Conservation (phyloP, 768 basidiomycete genomes). For the Erythrobasidium yunnanense region DNA sequence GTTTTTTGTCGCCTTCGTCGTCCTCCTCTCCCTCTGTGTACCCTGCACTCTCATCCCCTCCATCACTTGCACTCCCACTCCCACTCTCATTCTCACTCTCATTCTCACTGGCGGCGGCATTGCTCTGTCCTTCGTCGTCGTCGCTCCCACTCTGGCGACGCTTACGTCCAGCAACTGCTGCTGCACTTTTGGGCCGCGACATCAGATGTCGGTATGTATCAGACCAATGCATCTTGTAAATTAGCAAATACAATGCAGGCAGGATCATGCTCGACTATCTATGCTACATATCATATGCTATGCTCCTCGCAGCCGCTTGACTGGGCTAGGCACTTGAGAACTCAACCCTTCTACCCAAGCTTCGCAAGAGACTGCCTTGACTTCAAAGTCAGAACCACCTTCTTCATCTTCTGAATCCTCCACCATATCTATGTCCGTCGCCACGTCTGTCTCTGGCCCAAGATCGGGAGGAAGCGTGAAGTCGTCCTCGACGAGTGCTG, state of each 20-base stretch:
- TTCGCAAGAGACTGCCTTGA: background rate
- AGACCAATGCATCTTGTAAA: too few relatives aligned
- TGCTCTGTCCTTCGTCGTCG: too few relatives aligned
- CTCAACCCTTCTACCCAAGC: slow-evolving; percentile 5
- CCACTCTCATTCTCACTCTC: too few relatives aligned
- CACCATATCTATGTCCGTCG: background rate
- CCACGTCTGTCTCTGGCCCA: background rate
- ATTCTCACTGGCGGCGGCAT: too few relatives aligned
- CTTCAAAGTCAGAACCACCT: background rate
- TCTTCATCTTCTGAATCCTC: slow-evolving; percentile 7
- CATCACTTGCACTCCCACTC: too few relatives aligned
- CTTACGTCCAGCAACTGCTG: too few relatives aligned
- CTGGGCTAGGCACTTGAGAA: background rate
- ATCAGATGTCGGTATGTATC: too few relatives aligned
- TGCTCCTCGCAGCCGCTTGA: background rate
- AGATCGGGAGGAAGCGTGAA: background rate
- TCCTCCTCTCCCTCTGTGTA: background rate
- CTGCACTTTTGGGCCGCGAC: too few relatives aligned
- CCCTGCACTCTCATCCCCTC: background rate
- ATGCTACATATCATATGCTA: too few relatives aligned
- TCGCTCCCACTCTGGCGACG: too few relatives aligned
- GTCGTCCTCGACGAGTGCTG: background rate
- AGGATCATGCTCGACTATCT: too few relatives aligned
- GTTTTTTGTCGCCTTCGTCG: background rate
- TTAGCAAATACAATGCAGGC: too few relatives aligned